Conservation (phyloP, 805 yeast genomes). For the Wickerhamiella dianesei region DNA sequence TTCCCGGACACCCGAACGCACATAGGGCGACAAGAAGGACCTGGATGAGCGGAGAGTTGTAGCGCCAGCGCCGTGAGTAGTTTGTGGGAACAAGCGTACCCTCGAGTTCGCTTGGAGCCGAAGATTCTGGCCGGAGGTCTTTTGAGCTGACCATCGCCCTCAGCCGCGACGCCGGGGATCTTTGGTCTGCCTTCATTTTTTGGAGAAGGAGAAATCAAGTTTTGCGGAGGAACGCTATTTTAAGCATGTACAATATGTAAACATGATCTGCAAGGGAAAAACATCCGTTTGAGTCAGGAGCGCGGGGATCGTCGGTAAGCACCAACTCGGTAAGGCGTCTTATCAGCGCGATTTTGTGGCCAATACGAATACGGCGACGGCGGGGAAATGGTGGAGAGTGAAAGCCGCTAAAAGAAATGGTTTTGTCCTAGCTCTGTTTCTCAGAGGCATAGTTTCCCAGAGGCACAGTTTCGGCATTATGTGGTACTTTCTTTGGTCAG, state of each 20-base stretch:
- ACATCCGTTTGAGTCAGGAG: background rate
- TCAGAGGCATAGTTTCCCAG: too few species aligned
- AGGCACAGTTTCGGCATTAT: too few species aligned
- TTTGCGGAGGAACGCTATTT: too few species aligned
- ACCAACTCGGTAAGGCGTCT: background rate
- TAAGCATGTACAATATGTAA: background rate
- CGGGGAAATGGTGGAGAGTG: too few species aligned
- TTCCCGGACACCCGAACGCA: constrained; percentile 26
- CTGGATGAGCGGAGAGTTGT: constrained; percentile 17
- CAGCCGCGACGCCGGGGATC: too few species aligned
- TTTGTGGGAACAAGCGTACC: background rate
- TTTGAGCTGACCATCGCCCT: too few species aligned
- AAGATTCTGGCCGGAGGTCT: background rate
- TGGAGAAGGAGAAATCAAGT: too few species aligned
- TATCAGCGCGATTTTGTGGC: background rate
- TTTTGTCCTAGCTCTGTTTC: too few species aligned
- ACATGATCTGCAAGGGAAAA: background rate
- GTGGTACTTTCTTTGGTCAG: too few species aligned
- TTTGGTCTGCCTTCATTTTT: too few species aligned
- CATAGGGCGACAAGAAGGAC: constrained; percentile 20
- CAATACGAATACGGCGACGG: too few species aligned
- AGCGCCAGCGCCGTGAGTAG: constrained; percentile 5
- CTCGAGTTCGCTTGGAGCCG: background rate
- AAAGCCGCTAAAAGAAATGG: too few species aligned
- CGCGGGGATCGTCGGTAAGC: background rate